Conservation (phyloP, 495 filamentous ascomycete genomes). For the Aspergillus sclerotiicarbonarius region DNA sequence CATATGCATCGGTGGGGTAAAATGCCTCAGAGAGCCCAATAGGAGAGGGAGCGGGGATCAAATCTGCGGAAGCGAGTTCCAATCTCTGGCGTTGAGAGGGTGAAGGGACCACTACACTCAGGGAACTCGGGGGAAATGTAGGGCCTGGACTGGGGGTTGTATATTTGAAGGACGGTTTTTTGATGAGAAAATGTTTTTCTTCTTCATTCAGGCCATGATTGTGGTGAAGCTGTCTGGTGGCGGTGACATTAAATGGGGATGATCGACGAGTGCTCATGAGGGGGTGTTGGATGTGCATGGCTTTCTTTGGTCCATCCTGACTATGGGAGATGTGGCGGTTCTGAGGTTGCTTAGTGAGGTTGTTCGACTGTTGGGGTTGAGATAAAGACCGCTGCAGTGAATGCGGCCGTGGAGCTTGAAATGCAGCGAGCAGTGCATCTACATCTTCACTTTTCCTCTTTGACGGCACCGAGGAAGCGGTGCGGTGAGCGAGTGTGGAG, state of each 20-base stretch:
- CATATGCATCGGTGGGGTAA: conserved; percentile 26
- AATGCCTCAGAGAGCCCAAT: conserved; percentile 21
- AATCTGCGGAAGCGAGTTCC: conserved; percentile 14
- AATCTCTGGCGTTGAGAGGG: conserved; percentile 20
- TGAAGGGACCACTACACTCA: conserved; percentile 29
- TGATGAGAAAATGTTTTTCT: no score
- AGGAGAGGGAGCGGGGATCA: background rate
- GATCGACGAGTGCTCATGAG: no score
- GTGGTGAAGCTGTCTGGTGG: no score
- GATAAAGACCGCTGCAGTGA: background rate
- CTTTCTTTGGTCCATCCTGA: background rate
- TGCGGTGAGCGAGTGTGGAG: background rate
- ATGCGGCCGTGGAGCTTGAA: background rate
- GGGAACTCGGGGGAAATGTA: background rate
- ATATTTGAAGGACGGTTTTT: background rate
- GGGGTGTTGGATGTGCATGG: background rate
- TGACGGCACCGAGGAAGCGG: background rate
- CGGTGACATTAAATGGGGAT: no score
- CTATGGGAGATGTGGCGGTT: no score
- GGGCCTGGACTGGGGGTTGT: conserved; percentile 15
- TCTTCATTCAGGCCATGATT: no score
- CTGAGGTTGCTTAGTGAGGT: no score
- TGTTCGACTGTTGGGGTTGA: no score
- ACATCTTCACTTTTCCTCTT: background rate
- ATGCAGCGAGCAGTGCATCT: background rate